Evolutionary conservation across 306 rosid genomes (phyloP).

Genomic region (Psophocarpus tetragonolobus): DNA sequence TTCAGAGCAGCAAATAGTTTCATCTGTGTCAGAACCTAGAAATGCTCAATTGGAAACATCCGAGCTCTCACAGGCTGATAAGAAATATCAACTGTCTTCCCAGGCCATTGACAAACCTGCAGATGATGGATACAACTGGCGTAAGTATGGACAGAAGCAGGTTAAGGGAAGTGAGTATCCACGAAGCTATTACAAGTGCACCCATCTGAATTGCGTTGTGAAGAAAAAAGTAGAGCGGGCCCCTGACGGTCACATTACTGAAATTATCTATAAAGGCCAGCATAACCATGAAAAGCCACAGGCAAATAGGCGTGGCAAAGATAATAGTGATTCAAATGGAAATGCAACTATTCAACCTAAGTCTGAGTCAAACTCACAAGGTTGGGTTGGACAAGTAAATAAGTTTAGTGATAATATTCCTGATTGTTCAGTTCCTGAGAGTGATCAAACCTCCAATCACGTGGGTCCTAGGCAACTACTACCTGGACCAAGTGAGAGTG

Average conservation of each 20-base stretch:
- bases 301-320: constrained; percentile 70
- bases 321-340: constrained; percentile 60
- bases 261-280: constrained; percentile 92
- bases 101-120: constrained; percentile 65
- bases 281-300: constrained; percentile 90
- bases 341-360: constrained; percentile 48
- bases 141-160: constrained; percentile 98
- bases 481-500: constrained; percentile 66
- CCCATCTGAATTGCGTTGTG: constrained; percentile 84
- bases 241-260: constrained; percentile 82
- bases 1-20: constrained; percentile 52
- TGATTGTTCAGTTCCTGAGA: constrained; percentile 42
- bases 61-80: constrained; percentile 57
- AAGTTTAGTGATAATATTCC: constrained; percentile 47
- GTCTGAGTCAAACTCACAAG: constrained; percentile 62
- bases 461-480: constrained; percentile 48
- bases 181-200: constrained; percentile 94
- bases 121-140: constrained; percentile 95
- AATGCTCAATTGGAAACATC: constrained; percentile 48
- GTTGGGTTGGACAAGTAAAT: constrained; percentile 53
- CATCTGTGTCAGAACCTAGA: constrained; percentile 59
- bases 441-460: constrained; percentile 50
- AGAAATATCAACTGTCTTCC: constrained; percentile 61
- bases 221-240: constrained; percentile 96
- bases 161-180: constrained; percentile 97